Base-by-base conservation (phyloP, 2,329 filamentous ascomycete species). In the Calonectria naviculata region DNA sequence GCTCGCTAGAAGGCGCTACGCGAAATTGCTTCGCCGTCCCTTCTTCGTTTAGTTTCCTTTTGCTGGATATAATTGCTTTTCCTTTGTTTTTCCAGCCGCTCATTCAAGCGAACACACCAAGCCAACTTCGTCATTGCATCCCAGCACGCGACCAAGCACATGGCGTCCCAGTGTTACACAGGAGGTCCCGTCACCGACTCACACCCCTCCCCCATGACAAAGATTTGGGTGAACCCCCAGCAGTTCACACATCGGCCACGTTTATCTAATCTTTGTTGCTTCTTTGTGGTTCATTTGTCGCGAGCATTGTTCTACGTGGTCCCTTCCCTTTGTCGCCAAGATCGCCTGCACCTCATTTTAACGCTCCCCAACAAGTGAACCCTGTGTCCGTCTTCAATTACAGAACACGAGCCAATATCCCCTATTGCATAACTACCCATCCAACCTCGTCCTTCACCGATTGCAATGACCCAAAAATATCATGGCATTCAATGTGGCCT, bases 1-100 rank as follows among this genome's bases (percentile, higher is more conserved):
- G 71, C 74, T 74, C 77, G 72, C 77, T 78, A 78, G 77, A 78
- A 78, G 73, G 67, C 71, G 71, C 68, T 71, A 71, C 63, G 58
- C 71, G 65, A 75, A 72, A 73, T 75, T 78, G 72, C 69, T 24
- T 19, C 49, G 38, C 41, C 64, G 62, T 58, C 21, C 21, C 36
- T 62, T 66, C 29, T 41, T 64, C 26, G 28, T 47, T 54, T 67
- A 29, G 47, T 70, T 66, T 65, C 26, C 54, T 67, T 46, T 65
- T 68, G 38, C 36, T 65, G 29, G 61, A n/a, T 21, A 29, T 31
- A 24, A 41, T 54, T 31, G 21, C 21, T 42, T 52, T 41, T 63
- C 47, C 28, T 41, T 38, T 56, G 41, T 36, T 68, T 31, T 70
- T 56, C 36, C 73, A 36, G 62, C 54, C 38, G 62, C 54, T 52